These are phyloP conservation scores for Russula ochroleuca DNA, from an alignment of 768 basidiomycete species.

Conservation along the genomic window DNA sequence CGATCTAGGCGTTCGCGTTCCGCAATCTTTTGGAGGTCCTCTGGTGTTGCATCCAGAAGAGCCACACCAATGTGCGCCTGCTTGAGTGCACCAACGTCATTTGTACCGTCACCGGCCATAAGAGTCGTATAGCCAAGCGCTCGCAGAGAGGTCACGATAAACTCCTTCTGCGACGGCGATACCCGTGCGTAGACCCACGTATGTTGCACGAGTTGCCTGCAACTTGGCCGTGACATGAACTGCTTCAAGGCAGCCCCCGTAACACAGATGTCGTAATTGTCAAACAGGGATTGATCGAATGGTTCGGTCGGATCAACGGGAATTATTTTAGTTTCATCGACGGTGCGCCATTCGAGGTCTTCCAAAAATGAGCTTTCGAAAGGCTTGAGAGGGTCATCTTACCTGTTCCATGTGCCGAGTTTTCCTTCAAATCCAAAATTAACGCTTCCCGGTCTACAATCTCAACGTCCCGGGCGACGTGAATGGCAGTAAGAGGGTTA, in stretches of 20 bases:
- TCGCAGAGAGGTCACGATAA: constrained; percentile 87
- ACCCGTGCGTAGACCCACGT: constrained; percentile 99
- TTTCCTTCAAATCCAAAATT: constrained; percentile 86
- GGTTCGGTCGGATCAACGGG: constrained; percentile 77
- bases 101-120: constrained; percentile 99
- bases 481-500: constrained; percentile 94
- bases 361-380: constrained; percentile 8
- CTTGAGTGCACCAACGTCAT: constrained; percentile 97
- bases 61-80: constrained; percentile 98
- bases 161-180: constrained; percentile 92
- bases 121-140: constrained; percentile 86
- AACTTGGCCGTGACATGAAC: constrained; percentile 64
- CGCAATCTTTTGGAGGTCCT: constrained; percentile 90
- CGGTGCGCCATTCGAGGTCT: constrained; percentile 88
- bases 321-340: constrained; percentile 89
- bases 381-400: constrained; percentile 29
- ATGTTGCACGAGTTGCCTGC: constrained; percentile 82
- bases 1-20: constrained; percentile 87
- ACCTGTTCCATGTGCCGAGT: constrained; percentile 67
- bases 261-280: constrained; percentile 92
- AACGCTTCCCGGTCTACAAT: constrained; percentile 94
- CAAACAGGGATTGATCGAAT: constrained; percentile 71
- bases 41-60: constrained; percentile 82
- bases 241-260: constrained; percentile 93
- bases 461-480: constrained; percentile 94